Base-by-base conservation (phyloP, 1,284 basidiomycete species). In the Ganoderma meredithae region DNA sequence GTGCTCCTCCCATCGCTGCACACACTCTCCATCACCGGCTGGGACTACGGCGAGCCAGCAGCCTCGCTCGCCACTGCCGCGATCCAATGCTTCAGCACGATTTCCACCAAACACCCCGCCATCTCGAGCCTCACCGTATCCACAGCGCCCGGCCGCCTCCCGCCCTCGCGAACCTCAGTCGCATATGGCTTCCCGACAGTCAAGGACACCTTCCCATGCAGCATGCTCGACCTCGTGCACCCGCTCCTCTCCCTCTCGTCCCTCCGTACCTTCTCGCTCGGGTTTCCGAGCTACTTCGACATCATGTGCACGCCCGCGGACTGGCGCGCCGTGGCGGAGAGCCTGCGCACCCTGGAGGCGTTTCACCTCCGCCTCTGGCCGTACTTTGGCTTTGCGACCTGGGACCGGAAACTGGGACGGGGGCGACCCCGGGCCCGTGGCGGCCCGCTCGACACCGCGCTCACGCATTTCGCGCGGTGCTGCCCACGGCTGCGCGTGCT, bases 221-320 rank as follows among this genome's bases (percentile, higher is more conserved):
- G 7, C 19, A 43, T 66, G 22, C 40, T 47, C 8, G 27, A 31
- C 33, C 25, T 62, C 33, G 25, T 59, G 7, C 13, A 40, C 15
- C 65, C 65, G 8, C 33, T 66, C 17, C 65, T 66, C n/a, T 47
- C 60, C 15, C 53, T 66, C n/a, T 22, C 27, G 13, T 53, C n/a
- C 19, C 60, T 66, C 33, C 65, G 65, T 22, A 9, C 40, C 22
- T 33, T 66, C 40, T 53, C 33, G 22, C 41, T 66, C 41, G 39
- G 17, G n/a, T 39, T 66, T 43, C 31, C 31, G 0, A n/a, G 9
- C 36, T 60, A 60, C 58, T 49, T 58, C 55, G n/a, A 27, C 33
- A 25, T 66, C 33, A 3, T 10, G 1, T 66, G 62, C 60, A 39
- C n/a, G 31, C 19, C 65, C 27, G 52, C 60, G 6, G 65, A 66